Evolutionary conservation across 768 basidiomycete species (phyloP).

Genomic region (Cystofilobasidium macerans): DNA sequence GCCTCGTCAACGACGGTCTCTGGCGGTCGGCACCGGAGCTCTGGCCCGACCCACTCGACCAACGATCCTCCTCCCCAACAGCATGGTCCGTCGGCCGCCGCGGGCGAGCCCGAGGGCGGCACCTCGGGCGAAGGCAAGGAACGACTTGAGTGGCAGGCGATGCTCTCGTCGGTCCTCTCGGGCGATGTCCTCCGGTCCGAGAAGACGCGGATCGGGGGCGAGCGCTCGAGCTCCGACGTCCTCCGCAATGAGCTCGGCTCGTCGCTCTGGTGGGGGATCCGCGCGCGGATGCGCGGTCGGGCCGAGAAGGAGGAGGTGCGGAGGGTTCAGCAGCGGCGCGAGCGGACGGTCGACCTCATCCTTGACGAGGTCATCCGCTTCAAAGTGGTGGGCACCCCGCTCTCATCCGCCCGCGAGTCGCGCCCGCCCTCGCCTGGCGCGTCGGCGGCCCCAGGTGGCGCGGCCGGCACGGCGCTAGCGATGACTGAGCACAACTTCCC

Average conservation of each 20-base stretch:
- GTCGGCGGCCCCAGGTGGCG: constrained; percentile 2
- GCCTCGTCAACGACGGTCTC: not conserved
- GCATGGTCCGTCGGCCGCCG: constrained; percentile 3
- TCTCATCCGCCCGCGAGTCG: not conserved
- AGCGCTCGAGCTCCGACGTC: constrained; percentile 51
- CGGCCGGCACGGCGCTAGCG: constrained; percentile 34
- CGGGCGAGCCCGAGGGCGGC: constrained; percentile 3
- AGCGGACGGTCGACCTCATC: constrained; percentile 66
- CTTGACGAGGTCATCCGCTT: constrained; percentile 75
- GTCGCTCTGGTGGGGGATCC: constrained; percentile 72
- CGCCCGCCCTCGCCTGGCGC: constrained; percentile 28
- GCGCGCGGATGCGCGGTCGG: constrained; percentile 70
- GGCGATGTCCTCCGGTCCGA: constrained; percentile 93
- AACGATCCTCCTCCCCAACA: not conserved
- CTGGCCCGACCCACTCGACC: not conserved
- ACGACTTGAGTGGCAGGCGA: constrained; percentile 84
- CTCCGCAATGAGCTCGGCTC: constrained; percentile 35
- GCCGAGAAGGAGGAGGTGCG: constrained; percentile 71
- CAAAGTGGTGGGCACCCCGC: constrained; percentile 44
- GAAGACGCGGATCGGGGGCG: constrained; percentile 79
- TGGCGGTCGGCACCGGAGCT: not conserved
- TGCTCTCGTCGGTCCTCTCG: constrained; percentile 82
- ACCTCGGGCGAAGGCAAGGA: constrained; percentile 17
- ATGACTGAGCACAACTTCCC: too few species aligned
- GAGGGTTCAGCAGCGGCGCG: constrained; percentile 68